These are phyloP conservation scores for Colletotrichum endophyticum DNA, from an alignment of 2,329 filamentous ascomycete genomes.

Conservation along the genomic window DNA sequence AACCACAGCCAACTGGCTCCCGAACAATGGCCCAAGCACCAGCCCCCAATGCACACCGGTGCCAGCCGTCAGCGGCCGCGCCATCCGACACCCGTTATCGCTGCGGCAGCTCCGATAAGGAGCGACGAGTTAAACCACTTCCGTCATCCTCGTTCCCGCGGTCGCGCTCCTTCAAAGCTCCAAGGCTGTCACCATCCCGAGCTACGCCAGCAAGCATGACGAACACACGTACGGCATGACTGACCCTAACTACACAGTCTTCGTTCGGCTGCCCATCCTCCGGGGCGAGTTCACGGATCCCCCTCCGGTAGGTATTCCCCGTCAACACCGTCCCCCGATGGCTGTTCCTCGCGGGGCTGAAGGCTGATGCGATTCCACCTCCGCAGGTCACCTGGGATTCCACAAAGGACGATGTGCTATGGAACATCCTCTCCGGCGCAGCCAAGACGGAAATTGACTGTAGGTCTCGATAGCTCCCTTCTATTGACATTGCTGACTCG, in stretches of 20 bases:
- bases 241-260: constrained; percentile 73
- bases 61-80: not conserved
- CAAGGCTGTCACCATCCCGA: constrained; percentile 4
- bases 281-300: constrained; percentile 90
- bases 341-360: not conserved
- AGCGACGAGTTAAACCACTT: constrained; percentile 9
- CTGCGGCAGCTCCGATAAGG: constrained; percentile 20
- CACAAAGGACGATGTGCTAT: constrained; percentile 84
- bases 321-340: constrained; percentile 6
- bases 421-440: constrained; percentile 85
- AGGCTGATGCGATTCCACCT: constrained; percentile 23
- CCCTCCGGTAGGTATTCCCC: constrained; percentile 66
- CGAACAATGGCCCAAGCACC: not conserved
- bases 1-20: not conserved
- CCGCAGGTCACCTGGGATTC: constrained; percentile 84
- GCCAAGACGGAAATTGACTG: constrained; percentile 88
- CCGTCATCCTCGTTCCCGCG: not conserved
- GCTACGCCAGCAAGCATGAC: constrained; percentile 13
- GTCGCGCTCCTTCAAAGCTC: not conserved
- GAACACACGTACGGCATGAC: constrained; percentile 36
- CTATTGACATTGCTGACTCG: not conserved
- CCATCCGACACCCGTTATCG: constrained; percentile 10
- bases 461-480: constrained; percentile 44
- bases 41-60: not conserved
- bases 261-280: constrained; percentile 88